Evolutionary conservation across 352 stramenopile species (phyloP).

Genomic region (Lagenidium giganteum): DNA sequence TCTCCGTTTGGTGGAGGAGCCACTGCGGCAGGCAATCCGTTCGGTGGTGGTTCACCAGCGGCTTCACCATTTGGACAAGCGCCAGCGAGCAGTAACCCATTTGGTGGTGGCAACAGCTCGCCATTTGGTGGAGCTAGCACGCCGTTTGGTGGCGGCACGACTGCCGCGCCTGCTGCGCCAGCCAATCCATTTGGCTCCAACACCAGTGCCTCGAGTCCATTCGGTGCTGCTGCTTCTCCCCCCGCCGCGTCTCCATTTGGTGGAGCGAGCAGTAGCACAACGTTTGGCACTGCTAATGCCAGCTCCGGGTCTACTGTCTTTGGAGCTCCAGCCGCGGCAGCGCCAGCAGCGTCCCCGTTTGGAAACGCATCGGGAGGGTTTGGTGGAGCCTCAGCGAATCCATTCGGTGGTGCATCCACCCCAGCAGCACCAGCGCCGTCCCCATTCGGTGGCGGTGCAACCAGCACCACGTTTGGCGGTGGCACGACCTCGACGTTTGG

Average conservation of each 20-base stretch:
- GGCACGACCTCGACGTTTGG: neutral
- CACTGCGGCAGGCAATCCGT: slow-evolving; percentile 19
- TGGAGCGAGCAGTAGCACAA: too few relatives aligned
- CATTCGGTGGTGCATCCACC: slow-evolving; percentile 2
- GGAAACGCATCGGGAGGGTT: neutral
- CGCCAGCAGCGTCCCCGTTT: neutral
- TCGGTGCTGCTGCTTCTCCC: neutral
- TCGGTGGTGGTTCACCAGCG: slow-evolving; percentile 12
- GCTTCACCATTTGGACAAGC: slow-evolving; percentile 9
- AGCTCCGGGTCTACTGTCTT: too few relatives aligned
- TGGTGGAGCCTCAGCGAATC: slow-evolving; percentile 1
- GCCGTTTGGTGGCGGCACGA: slow-evolving; percentile 10
- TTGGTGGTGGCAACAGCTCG: slow-evolving; percentile 2
- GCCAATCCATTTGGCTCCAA: slow-evolving; percentile 34
- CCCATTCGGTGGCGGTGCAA: slow-evolving; percentile 4
- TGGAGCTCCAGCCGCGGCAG: neutral
- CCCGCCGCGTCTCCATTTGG: neutral
- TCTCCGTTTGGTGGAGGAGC: slow-evolving; percentile 26
- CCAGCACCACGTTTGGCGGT: slow-evolving; percentile 6
- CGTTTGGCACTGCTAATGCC: neutral
- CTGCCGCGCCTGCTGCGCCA: slow-evolving; percentile 5
- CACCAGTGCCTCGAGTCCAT: slow-evolving; percentile 1
- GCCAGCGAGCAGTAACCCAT: too few relatives aligned
- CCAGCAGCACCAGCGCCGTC: slow-evolving; percentile 1
- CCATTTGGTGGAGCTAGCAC: neutral